A percentile compares a stretch with the other conserved stretches of the same genome.
phyloP scores from a whole-genome alignment of 805 yeast species.

The Yarrowia hollandica region DNA sequence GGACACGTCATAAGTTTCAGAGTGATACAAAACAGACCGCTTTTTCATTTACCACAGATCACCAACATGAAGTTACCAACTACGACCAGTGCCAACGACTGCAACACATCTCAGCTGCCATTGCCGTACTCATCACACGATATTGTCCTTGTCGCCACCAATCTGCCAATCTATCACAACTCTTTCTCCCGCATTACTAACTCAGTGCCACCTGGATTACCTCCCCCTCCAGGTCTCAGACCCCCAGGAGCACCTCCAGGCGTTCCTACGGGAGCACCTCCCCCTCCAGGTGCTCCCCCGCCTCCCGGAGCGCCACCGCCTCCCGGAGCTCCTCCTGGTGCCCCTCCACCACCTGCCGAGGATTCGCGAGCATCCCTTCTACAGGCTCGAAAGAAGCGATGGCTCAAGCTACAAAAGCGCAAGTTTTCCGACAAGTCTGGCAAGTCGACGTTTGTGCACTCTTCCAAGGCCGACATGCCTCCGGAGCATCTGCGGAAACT shows the following conservation, averaged over 20 bases:
- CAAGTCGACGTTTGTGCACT: slow-evolving; percentile 51
- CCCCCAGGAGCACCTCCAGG: slow-evolving; percentile 37
- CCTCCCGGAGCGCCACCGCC: slow-evolving; percentile 37
- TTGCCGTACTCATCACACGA: no score
- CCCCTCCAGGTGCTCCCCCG: slow-evolving; percentile 38
- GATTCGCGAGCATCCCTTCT: slow-evolving; percentile 39
- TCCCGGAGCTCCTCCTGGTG: slow-evolving; percentile 33
- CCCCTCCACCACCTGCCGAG: slow-evolving; percentile 33
- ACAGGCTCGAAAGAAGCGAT: slow-evolving; percentile 51
- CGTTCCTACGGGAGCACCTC: slow-evolving; percentile 35
- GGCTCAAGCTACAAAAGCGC: slow-evolving; percentile 64
- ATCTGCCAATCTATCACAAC: no score
- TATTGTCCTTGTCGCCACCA: no score
- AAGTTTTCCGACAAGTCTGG: slow-evolving; percentile 48
- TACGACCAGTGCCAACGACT: no score
- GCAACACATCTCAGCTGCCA: no score
- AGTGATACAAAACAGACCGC: no score
- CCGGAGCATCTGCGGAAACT: slow-evolving; percentile 89
- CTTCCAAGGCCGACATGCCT: slow-evolving; percentile 80
- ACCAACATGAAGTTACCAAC: no score
- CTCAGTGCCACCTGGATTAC: slow-evolving; percentile 20
- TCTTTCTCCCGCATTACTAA: not conserved
- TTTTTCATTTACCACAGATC: no score
- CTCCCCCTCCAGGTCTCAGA: slow-evolving; percentile 32
- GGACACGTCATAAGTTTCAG: no score